Conservation (phyloP, 2,329 filamentous ascomycete genomes). For the Pseudocercospora macadamiae region DNA sequence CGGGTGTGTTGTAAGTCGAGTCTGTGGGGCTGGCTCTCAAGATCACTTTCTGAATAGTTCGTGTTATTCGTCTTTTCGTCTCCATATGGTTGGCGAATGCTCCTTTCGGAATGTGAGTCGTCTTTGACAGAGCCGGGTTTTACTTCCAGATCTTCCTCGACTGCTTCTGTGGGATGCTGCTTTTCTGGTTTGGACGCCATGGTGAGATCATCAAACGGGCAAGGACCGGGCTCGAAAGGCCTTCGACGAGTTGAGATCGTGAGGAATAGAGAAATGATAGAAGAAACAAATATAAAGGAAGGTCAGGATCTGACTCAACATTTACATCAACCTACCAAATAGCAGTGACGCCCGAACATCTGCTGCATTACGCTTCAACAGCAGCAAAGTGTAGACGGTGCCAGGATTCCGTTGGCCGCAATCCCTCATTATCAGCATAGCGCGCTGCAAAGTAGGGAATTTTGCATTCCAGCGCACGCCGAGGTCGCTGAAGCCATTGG, state of each 20-base stretch:
- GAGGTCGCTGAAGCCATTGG: slow-evolving; percentile 17
- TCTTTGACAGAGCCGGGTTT: slow-evolving; percentile 15
- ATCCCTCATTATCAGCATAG: slow-evolving; percentile 10
- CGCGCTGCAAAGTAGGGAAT: slow-evolving; percentile 6
- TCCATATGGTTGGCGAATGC: background rate
- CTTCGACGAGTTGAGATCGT: background rate
- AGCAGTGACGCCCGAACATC: slow-evolving; percentile 7
- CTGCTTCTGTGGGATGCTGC: slow-evolving; percentile 21
- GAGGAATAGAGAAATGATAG: background rate
- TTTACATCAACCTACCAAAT: slow-evolving; percentile 6
- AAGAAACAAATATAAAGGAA: background rate
- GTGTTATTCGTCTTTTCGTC: slow-evolving; percentile 11
- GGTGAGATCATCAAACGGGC: background rate
- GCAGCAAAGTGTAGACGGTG: background rate
- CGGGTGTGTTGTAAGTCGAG: slow-evolving; percentile 34
- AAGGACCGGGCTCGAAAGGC: too few relatives aligned
- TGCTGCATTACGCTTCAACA: slow-evolving; percentile 16
- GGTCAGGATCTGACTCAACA: slow-evolving; percentile 11
- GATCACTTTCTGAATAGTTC: slow-evolving; percentile 12
- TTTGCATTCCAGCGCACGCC: slow-evolving; percentile 12
- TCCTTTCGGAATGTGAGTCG: slow-evolving; percentile 15
- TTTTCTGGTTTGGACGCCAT: slow-evolving; percentile 11
- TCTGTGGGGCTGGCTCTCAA: slow-evolving; percentile 23
- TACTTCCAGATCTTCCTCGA: slow-evolving; percentile 21
- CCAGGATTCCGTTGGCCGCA: slow-evolving; percentile 17